Conservation (phyloP, 352 stramenopile genomes). For the Phytopythium aichiense region DNA sequence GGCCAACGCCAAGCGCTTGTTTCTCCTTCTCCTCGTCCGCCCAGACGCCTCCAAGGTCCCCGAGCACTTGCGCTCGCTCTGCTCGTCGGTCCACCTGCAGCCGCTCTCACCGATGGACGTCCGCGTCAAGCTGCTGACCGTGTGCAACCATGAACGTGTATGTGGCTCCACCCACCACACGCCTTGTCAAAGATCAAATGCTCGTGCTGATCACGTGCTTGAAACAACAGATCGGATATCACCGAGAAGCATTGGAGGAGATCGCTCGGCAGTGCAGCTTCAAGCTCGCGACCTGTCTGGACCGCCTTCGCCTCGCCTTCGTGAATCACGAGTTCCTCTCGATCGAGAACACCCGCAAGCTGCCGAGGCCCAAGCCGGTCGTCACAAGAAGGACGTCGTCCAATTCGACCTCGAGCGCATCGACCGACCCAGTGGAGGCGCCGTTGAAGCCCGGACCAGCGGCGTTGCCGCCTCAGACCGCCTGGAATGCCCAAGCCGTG, state of each 20-base stretch:
- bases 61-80: constrained; percentile 50
- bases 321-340: constrained; percentile 47
- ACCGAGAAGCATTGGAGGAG: constrained; percentile 48
- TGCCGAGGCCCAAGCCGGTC: not conserved
- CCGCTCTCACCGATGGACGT: constrained; percentile 36
- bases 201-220: not conserved
- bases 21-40: constrained; percentile 44
- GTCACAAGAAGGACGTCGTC: not conserved
- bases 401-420: not conserved
- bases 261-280: constrained; percentile 25
- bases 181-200: not conserved
- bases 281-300: constrained; percentile 37
- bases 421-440: not conserved
- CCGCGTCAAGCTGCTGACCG: constrained; percentile 44
- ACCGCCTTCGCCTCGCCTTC: constrained; percentile 47
- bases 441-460: not conserved
- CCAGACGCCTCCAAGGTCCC: constrained; percentile 54
- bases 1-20: constrained; percentile 51
- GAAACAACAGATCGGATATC: constrained; percentile 51
- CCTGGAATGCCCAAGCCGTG: not conserved
- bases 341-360: constrained; percentile 46
- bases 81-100: constrained; percentile 34
- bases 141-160: constrained; percentile 48
- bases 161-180: not conserved
- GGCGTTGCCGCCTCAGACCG: not conserved